These are phyloP conservation scores for Rugosomyces carneus DNA, from an alignment of 1,284 basidiomycete genomes.

Conservation along the genomic window DNA sequence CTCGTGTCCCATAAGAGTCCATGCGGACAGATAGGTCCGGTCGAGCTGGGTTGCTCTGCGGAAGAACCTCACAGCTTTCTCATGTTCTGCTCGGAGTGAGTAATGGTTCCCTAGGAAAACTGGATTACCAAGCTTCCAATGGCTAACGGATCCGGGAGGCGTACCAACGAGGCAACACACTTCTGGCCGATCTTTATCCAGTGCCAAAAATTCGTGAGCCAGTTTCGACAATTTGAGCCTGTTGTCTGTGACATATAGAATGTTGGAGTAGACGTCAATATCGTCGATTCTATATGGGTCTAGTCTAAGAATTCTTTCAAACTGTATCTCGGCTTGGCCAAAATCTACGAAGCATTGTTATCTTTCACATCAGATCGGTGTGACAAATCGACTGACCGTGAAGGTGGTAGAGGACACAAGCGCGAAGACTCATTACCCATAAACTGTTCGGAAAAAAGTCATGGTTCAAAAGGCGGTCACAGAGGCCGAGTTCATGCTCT, in stretches of 20 bases:
- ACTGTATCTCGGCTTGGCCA: conserved; percentile 75
- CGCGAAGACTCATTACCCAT: conserved; percentile 83
- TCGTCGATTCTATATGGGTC: conserved; percentile 94
- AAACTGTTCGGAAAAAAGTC: conserved; percentile 80
- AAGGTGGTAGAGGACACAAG: conserved; percentile 84
- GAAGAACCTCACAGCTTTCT: conserved; percentile 95
- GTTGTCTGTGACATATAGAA: conserved; percentile 93
- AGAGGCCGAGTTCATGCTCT: conserved; percentile 74
- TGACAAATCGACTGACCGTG: conserved; percentile 54
- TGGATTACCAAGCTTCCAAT: conserved; percentile 3
- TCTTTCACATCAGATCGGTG: conserved; percentile 2
- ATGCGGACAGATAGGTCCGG: conserved; percentile 90
- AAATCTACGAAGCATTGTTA: conserved; percentile 56
- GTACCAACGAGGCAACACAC: conserved; percentile 91
- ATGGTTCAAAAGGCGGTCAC: conserved; percentile 66
- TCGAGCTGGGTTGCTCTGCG: conserved; percentile 91
- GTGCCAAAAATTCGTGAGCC: conserved; percentile 83
- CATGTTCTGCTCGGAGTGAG: conserved; percentile 88
- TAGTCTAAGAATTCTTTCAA: conserved; percentile 71
- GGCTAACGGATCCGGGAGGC: conserved; percentile 23
- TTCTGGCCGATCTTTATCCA: conserved; percentile 90
- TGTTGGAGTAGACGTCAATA: conserved; percentile 95
- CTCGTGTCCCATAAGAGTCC: conserved; percentile 99
- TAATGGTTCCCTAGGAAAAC: conserved; percentile 83
- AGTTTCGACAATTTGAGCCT: conserved; percentile 84